Conservation (phyloP, 2,329 filamentous ascomycete species). For the Calonectria pseudoreteaudii region DNA sequence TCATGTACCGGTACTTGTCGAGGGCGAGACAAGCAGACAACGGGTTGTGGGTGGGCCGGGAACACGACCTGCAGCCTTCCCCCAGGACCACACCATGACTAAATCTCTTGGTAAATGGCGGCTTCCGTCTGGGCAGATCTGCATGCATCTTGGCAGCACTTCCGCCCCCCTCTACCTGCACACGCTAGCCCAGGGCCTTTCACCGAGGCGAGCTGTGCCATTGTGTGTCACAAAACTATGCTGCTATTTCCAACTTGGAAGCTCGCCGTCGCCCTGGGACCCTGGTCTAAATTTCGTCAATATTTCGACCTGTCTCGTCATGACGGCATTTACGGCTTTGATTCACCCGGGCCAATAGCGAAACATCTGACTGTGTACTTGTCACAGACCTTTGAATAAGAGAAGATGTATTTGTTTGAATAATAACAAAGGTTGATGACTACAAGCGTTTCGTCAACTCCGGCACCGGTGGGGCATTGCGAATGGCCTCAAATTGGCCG, state of each 20-base stretch:
- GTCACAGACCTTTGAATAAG: background rate
- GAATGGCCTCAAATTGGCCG: background rate
- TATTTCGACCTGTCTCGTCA: constrained; percentile 27
- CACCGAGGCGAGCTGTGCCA: constrained; percentile 26
- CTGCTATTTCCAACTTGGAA: constrained; percentile 5
- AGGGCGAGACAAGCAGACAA: background rate
- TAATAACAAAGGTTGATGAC: background rate
- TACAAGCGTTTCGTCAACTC: background rate
- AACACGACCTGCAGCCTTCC: constrained; percentile 34
- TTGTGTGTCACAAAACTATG: constrained; percentile 14
- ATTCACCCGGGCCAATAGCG: background rate
- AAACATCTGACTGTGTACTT: background rate
- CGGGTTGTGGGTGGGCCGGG: constrained; percentile 18
- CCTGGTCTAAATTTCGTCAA: constrained; percentile 32
- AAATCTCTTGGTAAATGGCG: constrained; percentile 23
- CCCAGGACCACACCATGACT: constrained; percentile 29
- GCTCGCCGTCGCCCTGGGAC: background rate
- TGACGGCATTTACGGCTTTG: constrained; percentile 19
- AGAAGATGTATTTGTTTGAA: background rate
- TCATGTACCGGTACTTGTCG: background rate
- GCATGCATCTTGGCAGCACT: constrained; percentile 23
- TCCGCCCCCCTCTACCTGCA: constrained; percentile 19
- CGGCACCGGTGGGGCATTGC: background rate
- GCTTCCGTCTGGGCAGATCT: constrained; percentile 32
- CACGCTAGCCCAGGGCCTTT: constrained; percentile 16